Conservation (phyloP, 495 filamentous ascomycete genomes). For the Emericellopsis terricola region DNA sequence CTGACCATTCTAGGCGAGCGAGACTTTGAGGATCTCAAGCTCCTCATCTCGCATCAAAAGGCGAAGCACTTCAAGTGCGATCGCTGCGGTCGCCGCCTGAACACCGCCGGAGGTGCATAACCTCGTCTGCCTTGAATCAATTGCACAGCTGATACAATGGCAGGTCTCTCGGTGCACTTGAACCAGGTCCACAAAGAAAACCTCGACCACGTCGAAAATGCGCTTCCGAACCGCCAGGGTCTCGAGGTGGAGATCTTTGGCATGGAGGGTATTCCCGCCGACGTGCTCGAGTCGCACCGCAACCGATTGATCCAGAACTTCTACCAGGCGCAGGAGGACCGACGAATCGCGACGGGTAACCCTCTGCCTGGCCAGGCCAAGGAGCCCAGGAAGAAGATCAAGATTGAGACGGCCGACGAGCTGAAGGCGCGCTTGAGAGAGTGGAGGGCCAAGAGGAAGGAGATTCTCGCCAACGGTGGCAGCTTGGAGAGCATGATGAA, state of each 20-base stretch:
- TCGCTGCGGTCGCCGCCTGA: slow-evolving; percentile 66
- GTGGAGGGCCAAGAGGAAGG: slow-evolving; percentile 53
- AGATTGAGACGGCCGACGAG: slow-evolving; percentile 57
- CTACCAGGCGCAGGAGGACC: slow-evolving; percentile 69
- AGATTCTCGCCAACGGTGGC: slow-evolving; percentile 11
- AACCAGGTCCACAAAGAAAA: slow-evolving; percentile 96
- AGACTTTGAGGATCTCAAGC: slow-evolving; percentile 93
- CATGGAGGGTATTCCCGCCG: slow-evolving; percentile 90
- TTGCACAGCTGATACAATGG: too few species aligned
- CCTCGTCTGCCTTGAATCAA: too few species aligned
- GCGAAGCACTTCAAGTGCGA: slow-evolving; percentile 98
- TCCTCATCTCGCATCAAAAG: slow-evolving; percentile 91
- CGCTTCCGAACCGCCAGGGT: slow-evolving; percentile 61
- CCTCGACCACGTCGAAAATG: slow-evolving; percentile 73
- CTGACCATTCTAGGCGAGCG: slow-evolving; percentile 56
- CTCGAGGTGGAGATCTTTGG: slow-evolving; percentile 93
- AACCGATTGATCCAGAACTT: slow-evolving; percentile 69
- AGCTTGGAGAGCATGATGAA: too few species aligned
- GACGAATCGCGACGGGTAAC: slow-evolving; percentile 69
- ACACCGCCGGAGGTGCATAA: slow-evolving; percentile 78
- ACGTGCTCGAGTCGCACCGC: slow-evolving; percentile 62
- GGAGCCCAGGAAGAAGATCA: slow-evolving; percentile 55
- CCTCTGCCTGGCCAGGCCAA: slow-evolving; percentile 42
- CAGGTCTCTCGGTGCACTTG: slow-evolving; percentile 90
- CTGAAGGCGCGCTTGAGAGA: slow-evolving; percentile 70